Conservation (phyloP, 306 rosid species). For the Medicago ruthenica region DNA sequence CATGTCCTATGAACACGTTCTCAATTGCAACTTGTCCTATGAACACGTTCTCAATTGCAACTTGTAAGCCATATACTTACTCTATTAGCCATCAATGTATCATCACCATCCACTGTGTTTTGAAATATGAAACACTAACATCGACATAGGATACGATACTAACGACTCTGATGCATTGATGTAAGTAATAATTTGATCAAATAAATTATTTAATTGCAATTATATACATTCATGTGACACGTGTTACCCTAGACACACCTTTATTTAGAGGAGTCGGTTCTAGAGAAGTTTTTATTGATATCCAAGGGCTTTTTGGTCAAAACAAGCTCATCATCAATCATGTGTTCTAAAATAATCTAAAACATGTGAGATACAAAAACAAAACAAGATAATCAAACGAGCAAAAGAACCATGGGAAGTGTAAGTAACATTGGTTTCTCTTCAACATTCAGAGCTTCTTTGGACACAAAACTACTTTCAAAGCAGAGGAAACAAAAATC, state of each 20-base stretch:
- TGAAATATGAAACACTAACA: too few relatives aligned
- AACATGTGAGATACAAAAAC: background rate
- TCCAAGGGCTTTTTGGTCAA: conserved; percentile 51
- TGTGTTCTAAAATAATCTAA: conserved; percentile 12
- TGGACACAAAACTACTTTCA: conserved; percentile 24
- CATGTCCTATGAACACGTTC: background rate
- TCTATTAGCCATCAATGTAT: background rate
- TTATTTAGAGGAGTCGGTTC: too few relatives aligned
- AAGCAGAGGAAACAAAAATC: conserved; percentile 42
- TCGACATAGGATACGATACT: too few relatives aligned
- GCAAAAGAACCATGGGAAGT: too few relatives aligned
- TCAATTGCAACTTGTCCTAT: too few relatives aligned
- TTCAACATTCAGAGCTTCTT: conserved; percentile 50
- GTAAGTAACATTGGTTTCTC: conserved; percentile 46
- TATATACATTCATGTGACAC: too few relatives aligned
- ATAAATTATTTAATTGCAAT: too few relatives aligned
- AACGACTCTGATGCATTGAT: too few relatives aligned
- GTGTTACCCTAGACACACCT: too few relatives aligned
- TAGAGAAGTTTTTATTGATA: background rate
- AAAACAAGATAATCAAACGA: too few relatives aligned
- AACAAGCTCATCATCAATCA: background rate
- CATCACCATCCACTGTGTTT: background rate
- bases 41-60: conserved; percentile 9
- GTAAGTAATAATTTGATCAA: too few relatives aligned
- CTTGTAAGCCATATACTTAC: background rate